These are phyloP conservation scores for Zhuliangozyma parablackwelliae DNA, from an alignment of 1,139 yeast genomes.

Conservation along the genomic window DNA sequence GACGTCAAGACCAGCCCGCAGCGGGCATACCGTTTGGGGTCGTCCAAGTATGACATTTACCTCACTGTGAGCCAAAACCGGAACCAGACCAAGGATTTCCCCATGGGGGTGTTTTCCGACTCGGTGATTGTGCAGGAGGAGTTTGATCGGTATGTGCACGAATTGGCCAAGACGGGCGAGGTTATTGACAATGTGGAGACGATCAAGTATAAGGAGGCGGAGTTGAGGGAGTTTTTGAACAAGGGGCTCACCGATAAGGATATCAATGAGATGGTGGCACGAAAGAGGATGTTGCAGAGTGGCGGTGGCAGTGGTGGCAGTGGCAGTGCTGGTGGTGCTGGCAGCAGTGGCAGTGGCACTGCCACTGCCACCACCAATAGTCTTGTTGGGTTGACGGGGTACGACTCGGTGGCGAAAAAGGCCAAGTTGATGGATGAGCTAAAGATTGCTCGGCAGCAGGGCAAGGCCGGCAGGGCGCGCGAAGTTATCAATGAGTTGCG, in stretches of 20 bases:
- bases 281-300: conserved; percentile 59
- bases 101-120: conserved; percentile 78
- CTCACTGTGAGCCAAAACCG: conserved; percentile 62
- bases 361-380: conserved; percentile 4
- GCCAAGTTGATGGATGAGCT: conserved; percentile 70
- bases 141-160: conserved; percentile 61
- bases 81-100: conserved; percentile 66
- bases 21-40: conserved; percentile 54
- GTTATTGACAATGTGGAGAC: conserved; percentile 62
- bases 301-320: conserved; percentile 3
- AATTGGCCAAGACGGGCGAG: conserved; percentile 57
- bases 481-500: conserved; percentile 51
- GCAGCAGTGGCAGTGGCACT: too few relatives aligned
- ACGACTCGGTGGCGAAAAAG: conserved; percentile 76
- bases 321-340: too few relatives aligned
- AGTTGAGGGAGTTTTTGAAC: conserved; percentile 56
- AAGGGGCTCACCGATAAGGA: conserved; percentile 70
- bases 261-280: conserved; percentile 71
- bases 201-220: conserved; percentile 61
- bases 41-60: conserved; percentile 55
- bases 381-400: conserved; percentile 42
- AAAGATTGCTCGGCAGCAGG: conserved; percentile 69
- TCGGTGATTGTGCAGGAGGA: conserved; percentile 65
- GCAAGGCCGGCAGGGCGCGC: conserved; percentile 48
- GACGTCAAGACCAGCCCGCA: conserved; percentile 52